A percentile compares a stretch with the other conserved stretches of the same genome.
phyloP scores from a whole-genome alignment of 805 yeast genomes.

The Yarrowia divulgata region DNA sequence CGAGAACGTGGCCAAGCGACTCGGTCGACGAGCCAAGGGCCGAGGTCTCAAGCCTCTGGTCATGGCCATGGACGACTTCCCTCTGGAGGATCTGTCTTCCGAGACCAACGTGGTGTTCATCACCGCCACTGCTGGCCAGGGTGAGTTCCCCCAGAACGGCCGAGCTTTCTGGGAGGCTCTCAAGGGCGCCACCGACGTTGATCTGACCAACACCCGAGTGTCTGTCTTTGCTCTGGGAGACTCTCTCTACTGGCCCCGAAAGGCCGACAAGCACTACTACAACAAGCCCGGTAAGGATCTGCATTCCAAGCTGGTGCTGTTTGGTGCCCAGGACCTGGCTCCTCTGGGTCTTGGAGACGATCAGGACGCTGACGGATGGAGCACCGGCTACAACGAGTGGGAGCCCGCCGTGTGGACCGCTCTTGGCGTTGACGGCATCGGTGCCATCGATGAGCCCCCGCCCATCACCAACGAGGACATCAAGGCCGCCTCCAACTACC shows the following conservation, averaged over 20 bases:
- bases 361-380: slow-evolving; percentile 95
- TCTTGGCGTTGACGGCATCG: slow-evolving; percentile 82
- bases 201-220: slow-evolving; percentile 62
- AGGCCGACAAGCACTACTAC: slow-evolving; percentile 91
- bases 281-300: slow-evolving; percentile 89
- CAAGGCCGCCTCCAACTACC: slow-evolving; percentile 82
- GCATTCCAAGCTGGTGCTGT: slow-evolving; percentile 64
- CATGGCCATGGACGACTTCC: slow-evolving; percentile 72
- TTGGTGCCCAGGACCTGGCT: slow-evolving; percentile 76
- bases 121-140: slow-evolving; percentile 83
- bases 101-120: slow-evolving; percentile 74
- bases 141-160: slow-evolving; percentile 86
- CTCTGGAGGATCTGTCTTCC: slow-evolving; percentile 73
- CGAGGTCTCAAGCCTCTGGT: slow-evolving; percentile 76
- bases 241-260: slow-evolving; percentile 94
- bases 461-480: slow-evolving; percentile 95
- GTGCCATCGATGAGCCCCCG: slow-evolving; percentile 91
- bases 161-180: slow-evolving; percentile 76
- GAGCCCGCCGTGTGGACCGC: slow-evolving; percentile 85
- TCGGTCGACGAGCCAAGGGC: slow-evolving; percentile 77
- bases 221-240: slow-evolving; percentile 83
- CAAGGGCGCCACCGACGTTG: slow-evolving; percentile 66
- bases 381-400: slow-evolving; percentile 91
- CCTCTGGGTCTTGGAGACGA: slow-evolving; percentile 93
- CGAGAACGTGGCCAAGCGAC: slow-evolving; percentile 76